A percentile compares a stretch with the other conserved stretches of the same genome.
phyloP scores from a whole-genome alignment of 2,329 filamentous ascomycete species.

The Colletotrichum gigasporum region DNA sequence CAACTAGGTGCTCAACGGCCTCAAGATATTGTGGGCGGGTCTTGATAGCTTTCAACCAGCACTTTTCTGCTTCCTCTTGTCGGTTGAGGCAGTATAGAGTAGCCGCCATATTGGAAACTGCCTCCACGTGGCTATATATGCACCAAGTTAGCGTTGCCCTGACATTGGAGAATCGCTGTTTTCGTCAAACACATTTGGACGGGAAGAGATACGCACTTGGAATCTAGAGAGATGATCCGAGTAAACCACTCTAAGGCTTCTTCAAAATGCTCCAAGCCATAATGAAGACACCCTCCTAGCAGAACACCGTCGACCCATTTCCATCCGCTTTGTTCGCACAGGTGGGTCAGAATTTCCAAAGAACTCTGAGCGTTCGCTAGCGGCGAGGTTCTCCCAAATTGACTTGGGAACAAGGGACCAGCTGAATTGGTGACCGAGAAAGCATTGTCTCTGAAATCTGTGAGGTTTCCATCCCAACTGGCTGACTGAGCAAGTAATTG shows the following conservation, averaged over 20 bases:
- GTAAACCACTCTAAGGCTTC: conserved; percentile 80
- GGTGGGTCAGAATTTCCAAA: conserved; percentile 74
- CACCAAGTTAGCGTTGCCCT: conserved; percentile 3
- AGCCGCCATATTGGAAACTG: conserved; percentile 91
- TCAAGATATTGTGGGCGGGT: conserved; percentile 90
- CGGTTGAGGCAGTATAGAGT: conserved; percentile 86
- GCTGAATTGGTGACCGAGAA: neutral
- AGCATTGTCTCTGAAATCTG: neutral
- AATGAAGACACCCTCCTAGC: conserved; percentile 89
- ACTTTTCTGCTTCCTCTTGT: conserved; percentile 82
- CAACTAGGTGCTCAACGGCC: conserved; percentile 93
- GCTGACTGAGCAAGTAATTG: neutral
- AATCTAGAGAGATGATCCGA: conserved; percentile 66
- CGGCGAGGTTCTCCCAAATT: conserved; percentile 9
- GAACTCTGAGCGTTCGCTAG: conserved; percentile 66
- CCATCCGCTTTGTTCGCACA: conserved; percentile 85
- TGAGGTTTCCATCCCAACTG: conserved; percentile 1
- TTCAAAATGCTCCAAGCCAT: conserved; percentile 86
- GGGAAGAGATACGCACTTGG: conserved; percentile 55
- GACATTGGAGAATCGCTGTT: too few relatives aligned
- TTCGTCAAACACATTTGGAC: neutral
- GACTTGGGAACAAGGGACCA: neutral
- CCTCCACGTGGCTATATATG: conserved; percentile 82
- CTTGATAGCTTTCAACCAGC: conserved; percentile 88
- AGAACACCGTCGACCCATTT: conserved; percentile 94